A percentile compares a stretch with the other conserved stretches of the same genome.
Evolutionary conservation across 2,329 filamentous ascomycete genomes (phyloP).

Genomic region (Sordariomycetes sp.): DNA sequence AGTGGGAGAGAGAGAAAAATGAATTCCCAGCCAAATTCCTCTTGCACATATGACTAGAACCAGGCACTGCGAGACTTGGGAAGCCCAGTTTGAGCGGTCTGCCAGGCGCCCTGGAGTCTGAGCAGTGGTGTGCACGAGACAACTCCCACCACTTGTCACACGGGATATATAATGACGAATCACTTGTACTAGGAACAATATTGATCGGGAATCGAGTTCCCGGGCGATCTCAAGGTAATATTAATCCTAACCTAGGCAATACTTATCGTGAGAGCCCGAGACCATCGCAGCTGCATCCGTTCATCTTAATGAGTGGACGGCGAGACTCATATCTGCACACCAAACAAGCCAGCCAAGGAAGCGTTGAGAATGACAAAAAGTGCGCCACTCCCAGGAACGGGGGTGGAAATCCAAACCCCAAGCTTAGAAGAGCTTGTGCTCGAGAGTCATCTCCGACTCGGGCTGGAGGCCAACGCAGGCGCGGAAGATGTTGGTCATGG

Average conservation of each 20-base stretch:
- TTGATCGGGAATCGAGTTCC: neutral
- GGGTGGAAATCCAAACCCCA: neutral
- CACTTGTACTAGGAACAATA: neutral
- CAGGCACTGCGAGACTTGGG: no score
- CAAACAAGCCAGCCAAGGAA: neutral
- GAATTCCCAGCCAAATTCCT: no score
- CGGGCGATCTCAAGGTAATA: neutral
- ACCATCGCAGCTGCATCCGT: neutral
- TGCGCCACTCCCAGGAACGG: neutral
- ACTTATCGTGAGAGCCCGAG: neutral
- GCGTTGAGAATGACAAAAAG: neutral
- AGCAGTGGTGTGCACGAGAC: no score
- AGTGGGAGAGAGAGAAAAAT: no score
- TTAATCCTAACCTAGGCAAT: neutral
- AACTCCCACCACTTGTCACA: no score
- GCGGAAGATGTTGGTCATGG: constrained; percentile 96
- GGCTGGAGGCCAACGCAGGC: constrained; percentile 94
- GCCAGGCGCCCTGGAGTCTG: no score
- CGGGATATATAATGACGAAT: neutral
- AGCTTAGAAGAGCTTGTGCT: constrained; percentile 86
- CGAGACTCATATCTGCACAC: neutral
- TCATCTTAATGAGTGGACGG: neutral
- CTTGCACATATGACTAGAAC: no score
- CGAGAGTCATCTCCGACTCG: constrained; percentile 96
- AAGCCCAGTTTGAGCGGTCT: no score